phyloP scores from a whole-genome alignment of 202 grass and related monocot genomes.

The Setaria viridis region DNA sequence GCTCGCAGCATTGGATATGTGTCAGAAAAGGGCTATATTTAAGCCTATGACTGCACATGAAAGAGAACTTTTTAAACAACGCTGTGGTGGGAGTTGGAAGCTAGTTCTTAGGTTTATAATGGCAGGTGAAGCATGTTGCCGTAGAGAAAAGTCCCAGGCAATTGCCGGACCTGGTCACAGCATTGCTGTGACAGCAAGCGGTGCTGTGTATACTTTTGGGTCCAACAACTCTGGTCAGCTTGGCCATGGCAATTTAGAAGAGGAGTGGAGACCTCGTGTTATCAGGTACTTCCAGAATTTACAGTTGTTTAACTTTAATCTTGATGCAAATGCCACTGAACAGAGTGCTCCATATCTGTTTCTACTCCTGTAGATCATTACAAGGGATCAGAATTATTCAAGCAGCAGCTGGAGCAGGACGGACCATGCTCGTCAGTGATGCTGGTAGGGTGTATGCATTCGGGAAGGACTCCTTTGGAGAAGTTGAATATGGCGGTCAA shows the following conservation, averaged over 20 bases:
- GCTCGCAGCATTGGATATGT: conserved; percentile 88
- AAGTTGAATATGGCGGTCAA: conserved; percentile 72
- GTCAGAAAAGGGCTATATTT: conserved; percentile 86
- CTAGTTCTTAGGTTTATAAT: conserved; percentile 92
- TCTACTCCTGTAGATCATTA: conserved; percentile 65
- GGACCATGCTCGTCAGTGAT: conserved; percentile 86
- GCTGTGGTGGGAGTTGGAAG: conserved; percentile 85
- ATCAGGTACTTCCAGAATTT: conserved; percentile 75
- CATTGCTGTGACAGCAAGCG: conserved; percentile 74
- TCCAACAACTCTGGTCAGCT: conserved; percentile 92
- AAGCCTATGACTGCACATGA: conserved; percentile 79
- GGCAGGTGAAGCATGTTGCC: conserved; percentile 77
- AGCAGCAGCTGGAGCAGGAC: conserved; percentile 71
- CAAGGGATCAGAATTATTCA: conserved; percentile 93
- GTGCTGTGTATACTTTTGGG: conserved; percentile 76
- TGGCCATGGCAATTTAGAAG: conserved; percentile 77
- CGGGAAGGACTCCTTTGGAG: conserved; percentile 90
- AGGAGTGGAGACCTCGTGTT: conserved; percentile 82
- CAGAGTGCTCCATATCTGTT: conserved; percentile 22
- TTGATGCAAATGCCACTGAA: conserved; percentile 40
- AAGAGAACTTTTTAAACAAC: conserved; percentile 71
- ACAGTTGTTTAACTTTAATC: conserved; percentile 47
- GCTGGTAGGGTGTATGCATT: conserved; percentile 84
- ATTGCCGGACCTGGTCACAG: conserved; percentile 84
- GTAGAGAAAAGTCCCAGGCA: conserved; percentile 84